A percentile compares a stretch with the other conserved stretches of the same genome.
Evolutionary conservation across 2,329 filamentous ascomycete genomes (phyloP).

Genomic region (Alternaria metachromatica): DNA sequence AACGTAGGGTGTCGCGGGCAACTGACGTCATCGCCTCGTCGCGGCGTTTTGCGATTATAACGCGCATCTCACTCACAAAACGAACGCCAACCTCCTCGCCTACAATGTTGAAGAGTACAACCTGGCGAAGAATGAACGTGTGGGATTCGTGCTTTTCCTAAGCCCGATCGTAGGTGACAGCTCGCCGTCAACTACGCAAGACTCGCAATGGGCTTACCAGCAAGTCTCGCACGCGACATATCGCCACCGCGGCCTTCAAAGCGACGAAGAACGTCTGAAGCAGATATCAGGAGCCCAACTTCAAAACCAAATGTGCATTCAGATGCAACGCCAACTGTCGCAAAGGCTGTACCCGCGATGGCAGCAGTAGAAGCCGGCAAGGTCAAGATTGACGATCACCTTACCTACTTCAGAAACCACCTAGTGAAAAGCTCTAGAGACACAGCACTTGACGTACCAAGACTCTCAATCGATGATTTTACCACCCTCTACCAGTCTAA

Average conservation of each 20-base stretch:
- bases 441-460: slow-evolving; percentile 26
- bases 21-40: background rate
- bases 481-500: slow-evolving; percentile 57
- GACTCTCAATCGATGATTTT: slow-evolving; percentile 54
- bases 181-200: background rate
- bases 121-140: background rate
- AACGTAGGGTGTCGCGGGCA: background rate
- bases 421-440: slow-evolving; percentile 38
- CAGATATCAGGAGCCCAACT: background rate
- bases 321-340: background rate
- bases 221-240: slow-evolving; percentile 30
- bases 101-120: background rate
- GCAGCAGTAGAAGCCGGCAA: slow-evolving; percentile 62
- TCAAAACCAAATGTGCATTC: background rate
- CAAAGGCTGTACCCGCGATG: slow-evolving; percentile 14
- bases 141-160: background rate
- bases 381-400: slow-evolving; percentile 55
- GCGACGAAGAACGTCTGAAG: slow-evolving; percentile 15
- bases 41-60: background rate
- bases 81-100: background rate
- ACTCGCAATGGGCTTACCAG: slow-evolving; percentile 18
- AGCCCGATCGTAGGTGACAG: background rate
- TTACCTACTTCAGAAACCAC: slow-evolving; percentile 56
- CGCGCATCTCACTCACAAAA: background rate
- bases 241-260: slow-evolving; percentile 30